A percentile compares a stretch with the other conserved stretches of the same genome.
Evolutionary conservation across 129 eudicot species (phyloP).

Genomic region (Apium graveolens): DNA sequence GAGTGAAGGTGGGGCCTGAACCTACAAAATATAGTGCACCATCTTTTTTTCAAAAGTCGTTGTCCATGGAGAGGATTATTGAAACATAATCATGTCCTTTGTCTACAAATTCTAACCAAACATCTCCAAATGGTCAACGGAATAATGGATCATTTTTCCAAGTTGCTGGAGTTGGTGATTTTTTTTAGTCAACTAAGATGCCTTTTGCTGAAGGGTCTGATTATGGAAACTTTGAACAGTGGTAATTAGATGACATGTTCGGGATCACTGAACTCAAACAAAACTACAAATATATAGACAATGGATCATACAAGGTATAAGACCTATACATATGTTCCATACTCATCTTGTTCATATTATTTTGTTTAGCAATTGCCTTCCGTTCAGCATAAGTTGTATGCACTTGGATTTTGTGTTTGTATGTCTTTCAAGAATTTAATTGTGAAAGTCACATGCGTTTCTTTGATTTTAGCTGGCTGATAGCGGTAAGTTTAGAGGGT

Average conservation of each 20-base stretch:
- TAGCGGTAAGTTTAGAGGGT: slow-evolving; percentile 69
- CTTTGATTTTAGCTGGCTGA: slow-evolving; percentile 44
- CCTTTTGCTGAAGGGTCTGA: no score
- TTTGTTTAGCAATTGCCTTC: not conserved
- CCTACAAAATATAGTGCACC: no score
- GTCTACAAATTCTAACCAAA: slow-evolving; percentile 27
- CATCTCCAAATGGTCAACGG: slow-evolving; percentile 26
- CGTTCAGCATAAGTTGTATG: not conserved
- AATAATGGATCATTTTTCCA: no score
- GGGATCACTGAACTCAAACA: no score
- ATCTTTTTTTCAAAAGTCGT: slow-evolving; percentile 47
- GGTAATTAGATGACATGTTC: slow-evolving; percentile 86
- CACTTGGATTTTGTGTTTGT: not conserved
- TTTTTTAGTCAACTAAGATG: slow-evolving; percentile 37
- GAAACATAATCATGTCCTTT: slow-evolving; percentile 29
- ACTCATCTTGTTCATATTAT: not conserved
- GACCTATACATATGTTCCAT: not conserved
- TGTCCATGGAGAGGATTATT: slow-evolving; percentile 33
- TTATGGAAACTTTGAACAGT: no score
- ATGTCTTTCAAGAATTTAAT: not conserved
- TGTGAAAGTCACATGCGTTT: not conserved
- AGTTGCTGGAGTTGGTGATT: slow-evolving; percentile 23
- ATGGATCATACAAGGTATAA: slow-evolving; percentile 66
- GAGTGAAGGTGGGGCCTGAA: slow-evolving; percentile 84
- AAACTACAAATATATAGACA: slow-evolving; percentile 44